A percentile compares a stretch with the other conserved stretches of the same genome.
phyloP scores from a whole-genome alignment of 2,329 filamentous ascomycete species.

The Colletotrichum navitas region DNA sequence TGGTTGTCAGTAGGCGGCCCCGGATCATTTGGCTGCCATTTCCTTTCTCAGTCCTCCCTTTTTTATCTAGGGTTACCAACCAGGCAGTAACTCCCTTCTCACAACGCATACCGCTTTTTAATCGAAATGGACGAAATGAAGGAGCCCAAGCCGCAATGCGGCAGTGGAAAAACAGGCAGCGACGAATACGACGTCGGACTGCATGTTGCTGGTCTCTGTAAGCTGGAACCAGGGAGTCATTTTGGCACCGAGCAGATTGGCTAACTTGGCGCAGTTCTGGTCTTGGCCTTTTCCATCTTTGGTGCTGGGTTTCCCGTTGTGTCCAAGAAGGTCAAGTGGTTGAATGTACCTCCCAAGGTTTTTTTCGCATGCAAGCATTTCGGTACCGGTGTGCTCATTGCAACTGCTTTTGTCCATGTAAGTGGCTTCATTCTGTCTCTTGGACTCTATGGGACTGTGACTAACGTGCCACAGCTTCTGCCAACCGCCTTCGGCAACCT shows the following conservation, averaged over 20 bases:
- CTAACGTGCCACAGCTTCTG: constrained; percentile 57
- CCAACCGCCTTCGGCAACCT: constrained; percentile 70
- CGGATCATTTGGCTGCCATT: constrained; percentile 41
- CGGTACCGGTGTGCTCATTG: constrained; percentile 78
- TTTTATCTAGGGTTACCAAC: constrained; percentile 31
- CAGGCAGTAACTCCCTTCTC: constrained; percentile 36
- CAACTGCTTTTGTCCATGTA: constrained; percentile 80
- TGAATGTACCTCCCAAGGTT: constrained; percentile 67
- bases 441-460: neutral
- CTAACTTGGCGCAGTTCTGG: constrained; percentile 52
- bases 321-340: constrained; percentile 68
- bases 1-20: constrained; percentile 45
- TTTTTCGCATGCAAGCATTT: constrained; percentile 76
- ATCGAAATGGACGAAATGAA: constrained; percentile 48
- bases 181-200: constrained; percentile 57
- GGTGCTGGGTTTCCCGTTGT: constrained; percentile 66
- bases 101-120: constrained; percentile 25
- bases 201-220: constrained; percentile 58
- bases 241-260: constrained; percentile 4
- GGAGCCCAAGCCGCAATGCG: constrained; percentile 55
- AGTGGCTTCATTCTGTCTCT: constrained; percentile 43
- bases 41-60: constrained; percentile 42
- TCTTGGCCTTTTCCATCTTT: constrained; percentile 55
- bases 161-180: constrained; percentile 51
- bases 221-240: constrained; percentile 44